Base-by-base conservation (phyloP, 495 filamentous ascomycete genomes). In the Friedmanniomyces endolithicus region DNA sequence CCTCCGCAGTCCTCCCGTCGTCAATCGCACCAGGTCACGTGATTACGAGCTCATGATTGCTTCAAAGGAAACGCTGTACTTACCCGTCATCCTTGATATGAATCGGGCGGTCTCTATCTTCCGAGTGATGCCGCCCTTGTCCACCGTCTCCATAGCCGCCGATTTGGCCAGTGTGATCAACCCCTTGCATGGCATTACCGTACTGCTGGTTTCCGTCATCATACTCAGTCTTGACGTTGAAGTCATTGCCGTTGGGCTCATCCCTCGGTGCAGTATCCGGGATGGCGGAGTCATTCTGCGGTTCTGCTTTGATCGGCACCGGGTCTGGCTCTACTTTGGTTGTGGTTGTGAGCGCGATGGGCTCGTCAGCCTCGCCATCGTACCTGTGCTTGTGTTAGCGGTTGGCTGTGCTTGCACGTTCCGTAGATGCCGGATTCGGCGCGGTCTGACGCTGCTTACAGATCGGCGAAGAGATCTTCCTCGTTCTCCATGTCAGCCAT, bases 81-180 rank as follows among this genome's bases (percentile, higher is more conserved):
- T 84, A 98, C 92, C 92, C 92, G 68, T 98, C 92, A 81, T 98
- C 92, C 71, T 97, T 97, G 48, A 94, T 88, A 62, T 87, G 83
- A 48, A 72, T 65, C 16, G 70, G 68, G 1, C 65, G 65, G 39
- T 70, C 67, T 45, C 65, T 54, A 35, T 68, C 71, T 64, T 86
- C 70, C 50, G 72, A 61, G 40, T 72, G 69, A 59, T 22, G 14
- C 16, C 14, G 16, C 44, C 62, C 63, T 47, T 52, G 56, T 29
- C 53, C 58, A 39, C 67, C 52, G 31, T 41, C 16, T 14, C 57
- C 54, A 27, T 58, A 58, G 8, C 69, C 70, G 45, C 68, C 63
- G n/a, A 60, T 57, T 52, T 70, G 66, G 46, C 63, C 43, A 39
- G 2, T 22, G 24, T 48, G 19, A 19, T 61, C 20, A 16, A 53